Percentiles rank a stretch among this genome's conserved stretches.
Conservation (phyloP, 306 rosid species). For the Abrus precatorius region DNA sequence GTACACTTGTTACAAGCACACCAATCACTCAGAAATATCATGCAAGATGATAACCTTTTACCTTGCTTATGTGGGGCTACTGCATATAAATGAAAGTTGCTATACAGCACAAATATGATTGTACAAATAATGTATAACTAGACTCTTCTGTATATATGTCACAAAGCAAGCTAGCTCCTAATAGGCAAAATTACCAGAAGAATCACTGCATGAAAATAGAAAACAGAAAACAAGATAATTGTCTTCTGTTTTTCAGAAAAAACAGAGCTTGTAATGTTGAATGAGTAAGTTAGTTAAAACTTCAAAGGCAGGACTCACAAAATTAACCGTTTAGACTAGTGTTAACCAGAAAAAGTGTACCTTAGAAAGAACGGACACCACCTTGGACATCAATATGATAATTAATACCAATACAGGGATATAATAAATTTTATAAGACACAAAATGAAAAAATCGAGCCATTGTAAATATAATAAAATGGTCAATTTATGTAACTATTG, state of each 20-base stretch:
- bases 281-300: too few relatives aligned
- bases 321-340: not conserved
- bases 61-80: slow-evolving; percentile 17
- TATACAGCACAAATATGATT: slow-evolving; percentile 15
- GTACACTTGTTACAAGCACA: not conserved
- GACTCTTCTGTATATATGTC: not conserved
- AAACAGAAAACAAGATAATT: not conserved
- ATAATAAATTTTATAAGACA: not conserved
- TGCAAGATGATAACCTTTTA: not conserved
- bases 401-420: not conserved
- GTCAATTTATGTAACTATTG: not conserved
- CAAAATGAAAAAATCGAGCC: not conserved
- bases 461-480: not conserved
- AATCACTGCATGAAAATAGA: not conserved
- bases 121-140: not conserved
- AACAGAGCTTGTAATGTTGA: too few relatives aligned
- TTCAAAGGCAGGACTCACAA: not conserved
- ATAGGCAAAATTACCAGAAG: not conserved
- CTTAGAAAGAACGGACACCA: not conserved
- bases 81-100: slow-evolving; percentile 17
- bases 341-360: not conserved
- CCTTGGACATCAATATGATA: not conserved
- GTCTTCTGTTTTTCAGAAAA: not conserved
- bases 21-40: not conserved
- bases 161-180: not conserved